Evolutionary conservation across 257 asterid genomes (phyloP).

Genomic region (Ocimum tenuiflorum): DNA sequence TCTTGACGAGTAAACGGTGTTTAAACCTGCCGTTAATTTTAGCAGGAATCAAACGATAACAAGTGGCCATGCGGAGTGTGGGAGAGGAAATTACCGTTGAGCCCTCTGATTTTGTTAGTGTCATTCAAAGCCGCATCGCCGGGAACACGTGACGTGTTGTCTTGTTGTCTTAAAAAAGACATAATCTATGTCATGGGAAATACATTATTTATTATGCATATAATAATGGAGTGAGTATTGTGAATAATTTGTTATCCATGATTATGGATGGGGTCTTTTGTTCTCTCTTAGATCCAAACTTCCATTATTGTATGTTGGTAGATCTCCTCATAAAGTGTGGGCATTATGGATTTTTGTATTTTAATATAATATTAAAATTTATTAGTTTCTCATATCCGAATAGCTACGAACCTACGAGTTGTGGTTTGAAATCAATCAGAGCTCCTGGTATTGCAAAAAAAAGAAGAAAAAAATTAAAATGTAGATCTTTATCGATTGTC

Average conservation of each 20-base stretch:
- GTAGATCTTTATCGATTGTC: too few species aligned
- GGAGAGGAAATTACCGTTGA: background rate
- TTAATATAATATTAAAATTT: too few species aligned
- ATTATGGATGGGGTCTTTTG: conserved; percentile 6
- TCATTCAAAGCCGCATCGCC: background rate
- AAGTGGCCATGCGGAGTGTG: background rate
- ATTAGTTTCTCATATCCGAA: too few species aligned
- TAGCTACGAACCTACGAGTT: too few species aligned
- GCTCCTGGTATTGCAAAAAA: too few species aligned
- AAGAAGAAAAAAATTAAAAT: too few species aligned
- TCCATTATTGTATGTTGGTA: background rate
- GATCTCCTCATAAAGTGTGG: background rate
- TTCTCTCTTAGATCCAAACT: conserved; percentile 4
- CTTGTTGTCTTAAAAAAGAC: conserved; percentile 15
- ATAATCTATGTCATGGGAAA: background rate
- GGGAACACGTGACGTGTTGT: conserved; percentile 9
- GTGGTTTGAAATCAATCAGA: too few species aligned
- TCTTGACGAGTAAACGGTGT: background rate
- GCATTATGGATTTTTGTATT: background rate
- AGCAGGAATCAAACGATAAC: background rate
- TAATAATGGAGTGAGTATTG: background rate
- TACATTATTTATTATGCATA: background rate
- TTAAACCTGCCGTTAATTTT: conserved; percentile 20
- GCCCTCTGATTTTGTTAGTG: conserved; percentile 2
- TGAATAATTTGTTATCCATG: background rate